A percentile compares a stretch with the other conserved stretches of the same genome.
These are phyloP conservation scores for Corinectria fuckeliana DNA, from an alignment of 2,329 filamentous ascomycete genomes.

Conservation along the genomic window DNA sequence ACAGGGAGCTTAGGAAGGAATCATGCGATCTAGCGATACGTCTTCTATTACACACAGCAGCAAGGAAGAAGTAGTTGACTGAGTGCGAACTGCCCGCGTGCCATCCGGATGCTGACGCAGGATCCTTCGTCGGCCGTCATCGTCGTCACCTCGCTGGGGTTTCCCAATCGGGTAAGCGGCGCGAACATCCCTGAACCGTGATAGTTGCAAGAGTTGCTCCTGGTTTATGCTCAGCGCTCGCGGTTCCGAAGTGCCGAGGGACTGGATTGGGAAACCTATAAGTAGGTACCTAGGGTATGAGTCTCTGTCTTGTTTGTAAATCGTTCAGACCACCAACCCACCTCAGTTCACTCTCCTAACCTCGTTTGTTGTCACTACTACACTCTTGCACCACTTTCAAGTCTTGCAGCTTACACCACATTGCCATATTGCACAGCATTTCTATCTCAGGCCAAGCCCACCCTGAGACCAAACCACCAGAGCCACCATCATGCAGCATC, in stretches of 20 bases:
- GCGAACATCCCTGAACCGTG: constrained; percentile 29
- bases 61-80: no score
- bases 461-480: neutral
- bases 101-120: neutral
- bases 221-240: constrained; percentile 1
- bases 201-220: neutral
- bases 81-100: neutral
- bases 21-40: neutral
- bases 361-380: neutral
- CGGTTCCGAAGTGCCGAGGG: constrained; percentile 11
- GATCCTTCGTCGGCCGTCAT: neutral
- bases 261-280: neutral
- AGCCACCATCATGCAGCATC: neutral
- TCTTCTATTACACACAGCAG: neutral
- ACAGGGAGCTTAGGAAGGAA: constrained; percentile 1
- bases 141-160: constrained; percentile 7
- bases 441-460: neutral
- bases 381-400: neutral
- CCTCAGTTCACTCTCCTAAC: neutral
- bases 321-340: neutral
- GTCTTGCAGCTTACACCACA: neutral
- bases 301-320: neutral
- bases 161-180: constrained; percentile 25
- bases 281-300: neutral
- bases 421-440: neutral